Conservation (phyloP, 2,329 filamentous ascomycete genomes). For the Aspergillus thermomutatus region DNA sequence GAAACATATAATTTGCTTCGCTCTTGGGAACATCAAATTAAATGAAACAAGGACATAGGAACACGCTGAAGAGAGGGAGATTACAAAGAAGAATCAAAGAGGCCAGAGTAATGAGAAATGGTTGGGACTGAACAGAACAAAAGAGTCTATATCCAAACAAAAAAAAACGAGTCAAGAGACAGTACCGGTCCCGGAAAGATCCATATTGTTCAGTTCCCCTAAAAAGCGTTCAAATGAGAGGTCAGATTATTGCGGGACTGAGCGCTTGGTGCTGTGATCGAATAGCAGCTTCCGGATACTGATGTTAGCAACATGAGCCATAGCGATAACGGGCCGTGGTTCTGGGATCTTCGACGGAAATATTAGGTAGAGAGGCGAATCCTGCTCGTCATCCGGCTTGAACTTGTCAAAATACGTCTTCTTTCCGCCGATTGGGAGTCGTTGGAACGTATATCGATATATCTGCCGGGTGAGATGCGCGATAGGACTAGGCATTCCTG, state of each 20-base stretch:
- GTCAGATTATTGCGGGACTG: not conserved
- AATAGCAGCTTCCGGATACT: conserved; percentile 24
- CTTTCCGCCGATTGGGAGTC: conserved; percentile 37
- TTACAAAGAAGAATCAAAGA: not conserved
- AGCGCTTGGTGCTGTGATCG: not conserved
- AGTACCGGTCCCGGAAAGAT: not conserved
- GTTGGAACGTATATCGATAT: conserved; percentile 31
- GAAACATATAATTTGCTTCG: too few relatives aligned
- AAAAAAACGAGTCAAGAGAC: not conserved
- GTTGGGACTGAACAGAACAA: not conserved
- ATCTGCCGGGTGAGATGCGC: conserved; percentile 27
- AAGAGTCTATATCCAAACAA: not conserved
- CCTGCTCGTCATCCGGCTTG: conserved; percentile 30
- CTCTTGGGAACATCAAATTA: not conserved
- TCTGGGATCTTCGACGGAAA: conserved; percentile 34
- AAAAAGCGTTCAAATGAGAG: too few relatives aligned
- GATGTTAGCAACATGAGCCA: conserved; percentile 40
- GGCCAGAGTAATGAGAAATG: not conserved
- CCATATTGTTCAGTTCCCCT: too few relatives aligned
- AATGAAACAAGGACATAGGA: not conserved
- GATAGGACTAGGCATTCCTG: conserved; percentile 27
- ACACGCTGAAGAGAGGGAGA: not conserved
- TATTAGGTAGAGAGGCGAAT: conserved; percentile 33
- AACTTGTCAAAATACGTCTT: conserved; percentile 42
- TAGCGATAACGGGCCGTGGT: conserved; percentile 29